Base-by-base conservation (phyloP, 1,139 yeast genomes). In the Zygosaccharomyces pseudobailii region DNA sequence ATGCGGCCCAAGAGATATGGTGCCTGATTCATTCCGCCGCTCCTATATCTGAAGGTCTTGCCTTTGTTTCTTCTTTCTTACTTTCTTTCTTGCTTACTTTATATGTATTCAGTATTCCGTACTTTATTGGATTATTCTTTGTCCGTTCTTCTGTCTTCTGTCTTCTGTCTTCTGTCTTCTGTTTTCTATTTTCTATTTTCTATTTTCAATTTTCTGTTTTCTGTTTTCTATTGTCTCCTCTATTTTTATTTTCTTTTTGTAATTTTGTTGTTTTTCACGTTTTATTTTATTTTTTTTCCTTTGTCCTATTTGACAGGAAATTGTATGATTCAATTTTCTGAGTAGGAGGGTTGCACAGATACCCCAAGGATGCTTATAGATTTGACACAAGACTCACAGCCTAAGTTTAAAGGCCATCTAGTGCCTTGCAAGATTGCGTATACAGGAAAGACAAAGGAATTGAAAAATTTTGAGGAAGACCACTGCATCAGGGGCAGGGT, bases 1-100 rank as follows among this genome's bases (percentile, higher is more conserved):
- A 51, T 54, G 36, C 60, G 55, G 13, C 64, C 64, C n/a, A 59
- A 42, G 6, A 59, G 48, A 42, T 52, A 58, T 20, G 59, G 58
- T n/a, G 61, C 57, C 13, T 53, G 54, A 30, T 43, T 43, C 57
- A 54, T 54, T 20, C 28, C n/a, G 42, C n/a, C 45, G 33, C 40
- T 20, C 25, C 34, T 17, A 31, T 36, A 5, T 10, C 19, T 36
- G 30, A 17, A 36, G 9, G 34, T 31, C 13, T 31, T 24, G 6
- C 8, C 9, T 24, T 6, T 24, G 27, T 24, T 24, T 24, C 8
- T 6, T 6, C 6, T 8, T 24, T 24, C 9, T 6, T 24, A 24
- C 6, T 24, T 24, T 24, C 6, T 24, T 6, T 24, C 6, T 24
- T 24, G 1, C 27, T 6, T 24, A 6, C 9, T 24, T 13, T 6